phyloP scores from a whole-genome alignment of 2,329 filamentous ascomycete species.

The Xylariaceae sp. region DNA sequence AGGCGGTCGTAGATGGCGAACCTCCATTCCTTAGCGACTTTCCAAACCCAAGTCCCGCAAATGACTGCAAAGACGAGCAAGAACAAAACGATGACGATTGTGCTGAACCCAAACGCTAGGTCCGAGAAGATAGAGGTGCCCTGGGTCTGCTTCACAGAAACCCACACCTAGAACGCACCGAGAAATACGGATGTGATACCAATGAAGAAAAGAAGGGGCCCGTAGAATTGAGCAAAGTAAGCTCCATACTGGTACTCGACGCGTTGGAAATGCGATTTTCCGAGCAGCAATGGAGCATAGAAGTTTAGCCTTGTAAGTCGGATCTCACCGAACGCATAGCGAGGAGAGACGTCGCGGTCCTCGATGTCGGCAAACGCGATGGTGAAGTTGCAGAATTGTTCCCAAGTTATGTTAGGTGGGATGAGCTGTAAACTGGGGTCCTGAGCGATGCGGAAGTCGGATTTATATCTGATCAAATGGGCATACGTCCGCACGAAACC shows the following conservation, averaged over 20 bases:
- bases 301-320: conserved; percentile 19
- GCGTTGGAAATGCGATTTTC: conserved; percentile 13
- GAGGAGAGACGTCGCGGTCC: conserved; percentile 15
- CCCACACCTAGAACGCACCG: conserved; percentile 8
- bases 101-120: background rate
- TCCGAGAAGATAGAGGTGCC: background rate
- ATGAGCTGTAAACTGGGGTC: conserved; percentile 17
- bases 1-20: background rate
- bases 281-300: conserved; percentile 15
- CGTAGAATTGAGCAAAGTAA: conserved; percentile 21
- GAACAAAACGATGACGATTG: background rate
- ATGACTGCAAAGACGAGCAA: background rate
- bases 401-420: conserved; percentile 15
- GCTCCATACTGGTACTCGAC: conserved; percentile 18
- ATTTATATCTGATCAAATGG: conserved; percentile 31
- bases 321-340: conserved; percentile 18
- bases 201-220: conserved; percentile 19
- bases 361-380: conserved; percentile 6
- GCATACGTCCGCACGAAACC: conserved; percentile 36
- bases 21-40: background rate
- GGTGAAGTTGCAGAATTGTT: conserved; percentile 18
- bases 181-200: conserved; percentile 10
- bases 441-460: conserved; percentile 36
- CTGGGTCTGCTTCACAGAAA: background rate
- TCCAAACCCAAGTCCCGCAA: background rate